Evolutionary conservation across 129 eudicot genomes (phyloP), one percentile per base, ranked within the genome.

Genomic region (Silybum marianum): DNA sequence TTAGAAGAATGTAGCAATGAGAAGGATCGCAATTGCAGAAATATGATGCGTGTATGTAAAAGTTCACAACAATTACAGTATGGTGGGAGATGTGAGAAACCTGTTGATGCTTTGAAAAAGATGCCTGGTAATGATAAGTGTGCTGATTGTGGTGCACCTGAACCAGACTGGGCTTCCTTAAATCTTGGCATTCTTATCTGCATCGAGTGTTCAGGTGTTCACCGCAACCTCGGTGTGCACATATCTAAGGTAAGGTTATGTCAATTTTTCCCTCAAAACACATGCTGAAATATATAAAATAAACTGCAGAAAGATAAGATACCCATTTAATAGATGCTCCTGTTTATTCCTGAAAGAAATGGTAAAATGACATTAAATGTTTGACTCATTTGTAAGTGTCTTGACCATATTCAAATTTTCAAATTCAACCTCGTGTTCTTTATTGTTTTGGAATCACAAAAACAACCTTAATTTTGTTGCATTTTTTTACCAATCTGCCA

Each of bases 131-230:
- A 95, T 72, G 94, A 95, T 80, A 92, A 88, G 78, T 95, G 99
- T 79, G 99, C 99, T 38, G 99, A 95, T 88, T 95, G 99, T 82
- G 94, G 97, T 72, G 93, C 97, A n/a, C 90, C 94, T 74, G 97
- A 85, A 70, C 99, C 99, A 4, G 99, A 95, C 51, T 92, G 99
- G 99, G 99, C 99, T 80, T 95, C 99, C 81, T 81, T 95, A 81
- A 95, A 95, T 85, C 97, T 95, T 44, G 97, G 99, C n/a, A 69
- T 92, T 73, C 97, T 95, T 81, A 86, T 95, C 18, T 92, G 99
- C 84, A 95, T 95, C 0, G 97, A 95, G 81, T 95, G 99, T 69
- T 95, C 99, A 83, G 99, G 99, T 76, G 87, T 95, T 76, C 99
- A 95, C 77, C 96, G 99, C 34, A 95, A 95, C 79, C 97, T 95